Base-by-base conservation (phyloP, 805 yeast species). In the Wickerhamomyces tratensis region DNA sequence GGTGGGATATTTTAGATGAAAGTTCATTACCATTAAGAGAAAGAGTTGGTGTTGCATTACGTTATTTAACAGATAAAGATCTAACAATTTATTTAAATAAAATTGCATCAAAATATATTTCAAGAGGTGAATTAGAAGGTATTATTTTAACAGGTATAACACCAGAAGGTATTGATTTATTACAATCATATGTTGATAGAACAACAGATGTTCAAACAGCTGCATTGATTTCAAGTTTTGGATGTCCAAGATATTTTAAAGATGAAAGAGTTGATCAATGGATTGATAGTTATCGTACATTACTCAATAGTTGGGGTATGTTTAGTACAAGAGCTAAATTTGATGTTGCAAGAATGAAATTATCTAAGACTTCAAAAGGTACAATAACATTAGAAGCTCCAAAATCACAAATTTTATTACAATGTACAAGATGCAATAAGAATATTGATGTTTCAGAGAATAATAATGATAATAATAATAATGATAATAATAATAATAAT, bases 1-100 rank as follows among this genome's bases (percentile, higher is more conserved):
- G 98, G 97, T 82, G 91, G 81, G 97, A 87, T 54, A 95, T 91
- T 2, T 67, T 91, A 41, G 95, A 87, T 56, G 97, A 91, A 54
- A 78, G 82, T 15, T 82, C 95, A 2, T 69, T 91, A 36, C 96
- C 98, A 0, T 65, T 91, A 36, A 70, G 91, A 41, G 98, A 91
- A 56, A 68, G 96, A 49, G 63, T 91, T 11, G 97, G 97, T 1
- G 91, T 91, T 27, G 97, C 98, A 0, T 66, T 91, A 25, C 69
- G 96, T 39, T 91, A 86, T 52, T 64, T 91, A 33, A 77, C 89
- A 1, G 96, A 88, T 56, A 71, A 76, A 38, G 96, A 85, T 49
- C 65, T 91, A 48, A 75, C 81, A 7, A 71, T 77, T 10, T 91
- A 86, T 60, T 66, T 91, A 50, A 76, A 77, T 42, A 63, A 83